phyloP scores from a whole-genome alignment of 2,329 filamentous ascomycete genomes.

The Hypoxylon sp. region DNA sequence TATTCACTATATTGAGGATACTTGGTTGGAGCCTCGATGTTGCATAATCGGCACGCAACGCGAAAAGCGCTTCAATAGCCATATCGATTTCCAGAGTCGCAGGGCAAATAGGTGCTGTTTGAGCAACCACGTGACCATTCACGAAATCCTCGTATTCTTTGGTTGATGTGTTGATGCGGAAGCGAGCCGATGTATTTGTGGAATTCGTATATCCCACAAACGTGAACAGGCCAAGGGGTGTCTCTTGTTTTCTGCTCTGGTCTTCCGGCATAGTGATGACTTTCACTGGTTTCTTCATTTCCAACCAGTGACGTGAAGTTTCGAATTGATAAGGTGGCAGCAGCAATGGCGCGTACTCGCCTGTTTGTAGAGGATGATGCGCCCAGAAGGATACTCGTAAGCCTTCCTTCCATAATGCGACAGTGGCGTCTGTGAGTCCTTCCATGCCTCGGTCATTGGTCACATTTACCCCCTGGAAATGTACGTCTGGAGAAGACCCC shows the following conservation, averaged over 20 bases:
- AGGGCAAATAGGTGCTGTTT: conserved; percentile 59
- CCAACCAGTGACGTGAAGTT: conserved; percentile 11
- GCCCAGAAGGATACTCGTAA: conserved; percentile 58
- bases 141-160: conserved; percentile 56
- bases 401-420: conserved; percentile 60
- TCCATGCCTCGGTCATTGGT: conserved; percentile 39
- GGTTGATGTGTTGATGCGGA: conserved; percentile 60
- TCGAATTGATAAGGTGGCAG: conserved; percentile 63
- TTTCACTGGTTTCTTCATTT: not conserved
- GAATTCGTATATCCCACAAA: no score
- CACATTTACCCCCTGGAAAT: conserved; percentile 23
- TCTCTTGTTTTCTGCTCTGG: no score
- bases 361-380: conserved; percentile 52
- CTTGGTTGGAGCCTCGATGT: conserved; percentile 44
- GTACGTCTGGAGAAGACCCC: no score
- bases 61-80: conserved; percentile 54
- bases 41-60: conserved; percentile 41
- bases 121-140: conserved; percentile 58
- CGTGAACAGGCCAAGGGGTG: no score
- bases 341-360: conserved; percentile 43
- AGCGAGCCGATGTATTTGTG: conserved; percentile 46
- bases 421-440: conserved; percentile 48
- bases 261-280: no score
- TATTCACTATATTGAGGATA: conserved; percentile 28
- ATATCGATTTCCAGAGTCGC: conserved; percentile 57